Percentiles rank a stretch among this genome's conserved stretches.
phyloP scores from a whole-genome alignment of 2,329 filamentous ascomycete genomes.

The Penicillium sp. region DNA sequence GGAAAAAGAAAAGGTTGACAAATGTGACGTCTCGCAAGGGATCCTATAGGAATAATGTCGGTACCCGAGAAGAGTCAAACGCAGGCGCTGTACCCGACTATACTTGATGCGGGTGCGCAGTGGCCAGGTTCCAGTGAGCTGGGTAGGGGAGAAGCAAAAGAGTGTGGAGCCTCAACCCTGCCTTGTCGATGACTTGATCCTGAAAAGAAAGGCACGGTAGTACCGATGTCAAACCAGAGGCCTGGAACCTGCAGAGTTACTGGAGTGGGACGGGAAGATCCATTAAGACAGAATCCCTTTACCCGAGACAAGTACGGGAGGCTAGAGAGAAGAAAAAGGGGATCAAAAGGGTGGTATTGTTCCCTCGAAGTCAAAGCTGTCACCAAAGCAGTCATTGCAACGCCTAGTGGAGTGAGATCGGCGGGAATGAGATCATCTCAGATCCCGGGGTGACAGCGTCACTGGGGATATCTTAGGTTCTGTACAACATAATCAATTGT shows the following conservation, averaged over 20 bases:
- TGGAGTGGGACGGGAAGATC: neutral
- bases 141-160: neutral
- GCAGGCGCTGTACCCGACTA: neutral
- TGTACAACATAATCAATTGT: too few species aligned
- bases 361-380: neutral
- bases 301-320: neutral
- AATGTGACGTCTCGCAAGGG: slow-evolving; percentile 13
- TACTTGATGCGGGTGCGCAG: slow-evolving; percentile 15
- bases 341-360: slow-evolving; percentile 5
- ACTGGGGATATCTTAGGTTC: too few species aligned
- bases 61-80: slow-evolving; percentile 18
- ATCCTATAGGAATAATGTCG: slow-evolving; percentile 1
- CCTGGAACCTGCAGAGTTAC: neutral
- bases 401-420: neutral
- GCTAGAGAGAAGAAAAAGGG: neutral
- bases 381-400: neutral
- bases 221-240: slow-evolving; percentile 4
- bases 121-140: slow-evolving; percentile 12
- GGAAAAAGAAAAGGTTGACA: slow-evolving; percentile 1
- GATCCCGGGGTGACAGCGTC: neutral
- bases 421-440: slow-evolving; percentile 1
- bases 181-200: neutral
- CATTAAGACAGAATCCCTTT: neutral
- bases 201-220: slow-evolving; percentile 16
- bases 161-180: neutral